Percentiles rank a stretch among this genome's conserved stretches.
Conservation (phyloP, 176 grass and related monocot genomes). For the Thalia dealbata region DNA sequence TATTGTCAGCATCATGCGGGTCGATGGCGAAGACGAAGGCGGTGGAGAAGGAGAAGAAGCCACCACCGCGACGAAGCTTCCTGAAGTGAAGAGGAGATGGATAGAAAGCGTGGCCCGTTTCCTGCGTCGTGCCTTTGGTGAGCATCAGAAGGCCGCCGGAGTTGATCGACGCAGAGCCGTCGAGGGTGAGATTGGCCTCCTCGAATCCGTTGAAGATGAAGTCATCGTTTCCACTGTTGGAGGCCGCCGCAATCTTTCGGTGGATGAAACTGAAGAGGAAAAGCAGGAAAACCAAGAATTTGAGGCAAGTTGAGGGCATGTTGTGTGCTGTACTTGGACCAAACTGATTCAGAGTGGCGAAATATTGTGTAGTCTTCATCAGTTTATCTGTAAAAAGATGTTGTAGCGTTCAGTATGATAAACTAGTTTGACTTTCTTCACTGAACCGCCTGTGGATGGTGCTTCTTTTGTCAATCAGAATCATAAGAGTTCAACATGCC, state of each 20-base stretch:
- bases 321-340: background rate
- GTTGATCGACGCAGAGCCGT: conserved; percentile 26
- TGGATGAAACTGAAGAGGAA: background rate
- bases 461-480: no score
- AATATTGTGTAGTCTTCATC: no score
- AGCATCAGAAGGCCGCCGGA: conserved; percentile 38
- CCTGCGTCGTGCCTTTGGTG: conserved; percentile 28
- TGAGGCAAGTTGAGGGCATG: background rate
- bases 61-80: background rate
- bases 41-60: conserved; percentile 26
- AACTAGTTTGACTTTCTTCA: no score
- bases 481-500: no score
- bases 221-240: background rate
- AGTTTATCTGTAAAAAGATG: no score
- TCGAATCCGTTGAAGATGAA: conserved; percentile 36
- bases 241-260: background rate
- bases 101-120: conserved; percentile 33
- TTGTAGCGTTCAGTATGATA: no score
- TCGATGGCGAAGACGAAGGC: conserved; percentile 29
- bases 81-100: conserved; percentile 17
- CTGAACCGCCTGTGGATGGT: no score
- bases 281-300: background rate
- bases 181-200: conserved; percentile 9
- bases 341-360: no score
- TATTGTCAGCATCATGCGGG: conserved; percentile 8